Percentiles rank a stretch among this genome's conserved stretches.
Conservation (phyloP, 139 green algal species). For the Astrephomene gubernaculifera region DNA sequence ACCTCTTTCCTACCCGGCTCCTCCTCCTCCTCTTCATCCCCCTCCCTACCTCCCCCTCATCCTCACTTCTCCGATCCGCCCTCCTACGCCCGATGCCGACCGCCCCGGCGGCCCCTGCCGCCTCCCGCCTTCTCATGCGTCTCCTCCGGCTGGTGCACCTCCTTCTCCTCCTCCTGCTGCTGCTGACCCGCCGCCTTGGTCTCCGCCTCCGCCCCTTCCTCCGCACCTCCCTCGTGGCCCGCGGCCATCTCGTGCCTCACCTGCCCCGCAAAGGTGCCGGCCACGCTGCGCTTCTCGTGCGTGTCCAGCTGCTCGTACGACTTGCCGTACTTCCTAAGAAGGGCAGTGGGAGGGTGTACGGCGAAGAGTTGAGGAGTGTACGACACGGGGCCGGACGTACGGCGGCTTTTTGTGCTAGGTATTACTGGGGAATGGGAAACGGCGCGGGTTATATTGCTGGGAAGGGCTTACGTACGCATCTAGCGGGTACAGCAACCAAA, state of each 20-base stretch:
- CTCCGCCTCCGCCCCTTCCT: neutral
- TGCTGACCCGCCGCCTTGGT: neutral
- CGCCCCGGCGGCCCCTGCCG: too few species aligned
- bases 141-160: neutral
- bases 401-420: too few species aligned
- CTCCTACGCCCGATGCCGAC: neutral
- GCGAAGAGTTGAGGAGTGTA: neutral
- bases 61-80: neutral
- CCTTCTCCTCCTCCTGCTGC: neutral
- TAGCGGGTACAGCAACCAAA: too few species aligned
- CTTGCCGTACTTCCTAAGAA: slow-evolving; percentile 19
- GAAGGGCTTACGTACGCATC: too few species aligned
- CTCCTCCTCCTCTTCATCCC: neutral
- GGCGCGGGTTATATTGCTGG: too few species aligned
- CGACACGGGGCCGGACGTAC: too few species aligned
- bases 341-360: neutral
- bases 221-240: neutral
- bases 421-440: too few species aligned
- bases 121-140: neutral
- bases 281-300: slow-evolving; percentile 14
- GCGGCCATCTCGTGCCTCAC: neutral
- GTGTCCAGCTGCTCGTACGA: slow-evolving; percentile 30
- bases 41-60: neutral
- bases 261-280: neutral
- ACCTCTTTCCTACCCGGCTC: neutral